Conservation (phyloP, 2,329 filamentous ascomycete species). For the Fusarium aywerte region DNA sequence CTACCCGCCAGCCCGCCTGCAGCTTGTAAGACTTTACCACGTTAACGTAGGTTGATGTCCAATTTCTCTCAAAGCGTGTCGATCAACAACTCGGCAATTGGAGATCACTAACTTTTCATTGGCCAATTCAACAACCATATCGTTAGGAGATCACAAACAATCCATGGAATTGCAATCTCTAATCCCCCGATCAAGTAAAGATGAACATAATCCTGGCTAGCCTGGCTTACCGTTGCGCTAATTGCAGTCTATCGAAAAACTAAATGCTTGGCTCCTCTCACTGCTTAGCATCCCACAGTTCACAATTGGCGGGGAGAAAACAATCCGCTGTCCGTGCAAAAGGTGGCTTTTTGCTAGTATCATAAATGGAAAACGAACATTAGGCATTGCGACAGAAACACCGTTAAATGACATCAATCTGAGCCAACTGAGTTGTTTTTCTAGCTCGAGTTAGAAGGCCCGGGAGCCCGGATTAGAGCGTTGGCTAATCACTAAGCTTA, state of each 20-base stretch:
- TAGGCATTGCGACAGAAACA: not conserved
- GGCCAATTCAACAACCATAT: not conserved
- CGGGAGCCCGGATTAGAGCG: not conserved
- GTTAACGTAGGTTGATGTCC: not conserved
- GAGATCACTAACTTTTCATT: not conserved
- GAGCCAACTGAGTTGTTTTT: not conserved
- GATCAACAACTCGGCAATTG: not conserved
- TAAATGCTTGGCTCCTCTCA: not conserved
- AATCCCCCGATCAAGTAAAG: not conserved
- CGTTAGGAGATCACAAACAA: no score
- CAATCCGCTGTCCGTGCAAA: not conserved
- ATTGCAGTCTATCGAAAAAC: not conserved
- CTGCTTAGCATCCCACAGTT: not conserved
- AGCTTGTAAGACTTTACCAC: not conserved
- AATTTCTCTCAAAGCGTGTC: not conserved
- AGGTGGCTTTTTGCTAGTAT: not conserved
- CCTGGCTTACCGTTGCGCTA: not conserved
- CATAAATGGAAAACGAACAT: not conserved
- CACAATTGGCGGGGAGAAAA: not conserved
- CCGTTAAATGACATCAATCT: conserved; percentile 5
- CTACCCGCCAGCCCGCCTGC: fast-evolving
- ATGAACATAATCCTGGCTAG: not conserved
- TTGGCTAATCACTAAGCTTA: not conserved
- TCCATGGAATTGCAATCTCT: not conserved
- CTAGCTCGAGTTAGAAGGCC: not conserved